phyloP scores from a whole-genome alignment of 805 yeast genomes.

The Candida tammaniensis region DNA sequence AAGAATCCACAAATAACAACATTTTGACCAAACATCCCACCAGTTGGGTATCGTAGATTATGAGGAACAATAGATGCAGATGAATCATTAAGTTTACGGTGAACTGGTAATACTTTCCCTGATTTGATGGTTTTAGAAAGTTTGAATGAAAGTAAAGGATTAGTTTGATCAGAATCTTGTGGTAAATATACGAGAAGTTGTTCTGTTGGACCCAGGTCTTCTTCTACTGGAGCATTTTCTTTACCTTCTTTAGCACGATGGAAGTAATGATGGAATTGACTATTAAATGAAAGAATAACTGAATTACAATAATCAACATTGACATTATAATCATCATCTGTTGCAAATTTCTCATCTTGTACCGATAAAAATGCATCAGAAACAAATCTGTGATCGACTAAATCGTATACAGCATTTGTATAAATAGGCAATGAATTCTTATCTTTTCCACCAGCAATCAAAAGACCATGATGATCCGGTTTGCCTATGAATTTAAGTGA shows the following conservation, averaged over 20 bases:
- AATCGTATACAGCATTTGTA: conserved; percentile 42
- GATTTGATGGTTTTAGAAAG: conserved; percentile 30
- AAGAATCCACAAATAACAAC: conserved; percentile 59
- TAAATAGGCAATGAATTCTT: conserved; percentile 27
- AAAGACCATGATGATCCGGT: conserved; percentile 45
- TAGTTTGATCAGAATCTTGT: conserved; percentile 12
- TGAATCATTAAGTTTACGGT: conserved; percentile 17
- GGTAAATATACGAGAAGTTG: conserved; percentile 36
- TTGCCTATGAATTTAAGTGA: conserved; percentile 35
- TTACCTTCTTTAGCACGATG: conserved; percentile 1
- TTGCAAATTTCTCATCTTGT: conserved; percentile 14
- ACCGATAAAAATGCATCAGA: conserved; percentile 3
- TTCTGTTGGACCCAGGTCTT: conserved; percentile 5
- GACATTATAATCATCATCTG: conserved; percentile 18
- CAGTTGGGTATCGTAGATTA: conserved; percentile 52
- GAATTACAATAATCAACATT: conserved; percentile 32
- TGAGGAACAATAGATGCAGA: conserved; percentile 37
- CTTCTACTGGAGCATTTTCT: conserved; percentile 1
- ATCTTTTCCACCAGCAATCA: conserved; percentile 55
- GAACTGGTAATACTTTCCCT: conserved; percentile 31
- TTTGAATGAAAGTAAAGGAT: conserved; percentile 35
- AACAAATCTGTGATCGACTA: conserved; percentile 34
- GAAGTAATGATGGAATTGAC: conserved; percentile 20
- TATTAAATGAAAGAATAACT: conserved; percentile 30
- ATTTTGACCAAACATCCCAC: conserved; percentile 66